A percentile compares a stretch with the other conserved stretches of the same genome.
These are phyloP conservation scores for Exophiala sp. DNA, from an alignment of 2,329 filamentous ascomycete genomes.

Conservation along the genomic window DNA sequence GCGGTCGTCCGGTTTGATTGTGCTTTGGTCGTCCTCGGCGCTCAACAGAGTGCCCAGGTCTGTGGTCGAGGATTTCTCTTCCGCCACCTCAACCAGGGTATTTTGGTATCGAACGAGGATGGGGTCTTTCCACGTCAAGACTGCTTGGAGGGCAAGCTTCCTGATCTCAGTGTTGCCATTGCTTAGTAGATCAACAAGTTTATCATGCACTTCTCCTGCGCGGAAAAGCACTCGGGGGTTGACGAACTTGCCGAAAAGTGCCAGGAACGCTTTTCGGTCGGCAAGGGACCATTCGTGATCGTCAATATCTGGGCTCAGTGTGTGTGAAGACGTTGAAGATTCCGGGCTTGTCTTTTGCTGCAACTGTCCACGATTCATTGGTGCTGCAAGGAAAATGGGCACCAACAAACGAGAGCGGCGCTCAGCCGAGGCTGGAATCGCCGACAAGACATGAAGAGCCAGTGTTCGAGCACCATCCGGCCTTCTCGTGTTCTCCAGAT, in stretches of 20 bases:
- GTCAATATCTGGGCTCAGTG: constrained; percentile 28
- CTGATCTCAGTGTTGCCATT: constrained; percentile 91
- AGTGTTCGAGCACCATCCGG: constrained; percentile 59
- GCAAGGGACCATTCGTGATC: constrained; percentile 41
- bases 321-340: constrained; percentile 23
- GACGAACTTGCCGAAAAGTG: constrained; percentile 73
- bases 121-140: constrained; percentile 82
- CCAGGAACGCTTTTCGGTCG: constrained; percentile 78
- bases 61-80: constrained; percentile 87
- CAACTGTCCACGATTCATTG: constrained; percentile 31
- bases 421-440: constrained; percentile 71
- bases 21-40: constrained; percentile 56
- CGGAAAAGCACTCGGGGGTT: constrained; percentile 83
- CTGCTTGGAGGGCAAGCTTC: constrained; percentile 72
- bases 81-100: constrained; percentile 76
- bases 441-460: constrained; percentile 70
- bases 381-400: constrained; percentile 74
- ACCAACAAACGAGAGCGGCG: constrained; percentile 78
- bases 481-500: constrained; percentile 6
- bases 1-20: constrained; percentile 69
- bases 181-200: constrained; percentile 67
- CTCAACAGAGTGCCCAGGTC: constrained; percentile 86
- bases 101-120: constrained; percentile 74
- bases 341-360: constrained; percentile 14
- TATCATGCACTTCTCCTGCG: constrained; percentile 66